Percentiles rank a stretch among this genome's conserved stretches.
phyloP scores from a whole-genome alignment of 768 basidiomycete genomes.

The Suillus paluster region DNA sequence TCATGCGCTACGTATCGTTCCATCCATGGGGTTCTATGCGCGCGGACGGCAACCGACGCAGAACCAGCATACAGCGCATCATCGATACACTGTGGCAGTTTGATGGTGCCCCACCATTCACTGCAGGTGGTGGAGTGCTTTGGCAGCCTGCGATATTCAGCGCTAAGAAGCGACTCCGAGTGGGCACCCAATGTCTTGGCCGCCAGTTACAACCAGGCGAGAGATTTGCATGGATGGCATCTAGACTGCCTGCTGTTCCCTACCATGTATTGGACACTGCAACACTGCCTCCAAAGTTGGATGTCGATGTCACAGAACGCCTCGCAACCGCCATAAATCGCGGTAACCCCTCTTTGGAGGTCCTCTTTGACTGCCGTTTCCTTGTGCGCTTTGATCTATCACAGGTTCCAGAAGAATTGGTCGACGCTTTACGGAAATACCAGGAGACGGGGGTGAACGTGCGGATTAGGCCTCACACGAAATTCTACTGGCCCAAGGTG shows the following conservation, averaged over 20 bases:
- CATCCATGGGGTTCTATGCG: constrained; percentile 75
- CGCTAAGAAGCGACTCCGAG: constrained; percentile 21
- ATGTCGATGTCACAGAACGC: constrained; percentile 47
- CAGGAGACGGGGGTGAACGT: constrained; percentile 28
- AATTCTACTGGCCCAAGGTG: constrained; percentile 56
- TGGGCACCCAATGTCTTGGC: constrained; percentile 22
- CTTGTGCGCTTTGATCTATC: constrained; percentile 50
- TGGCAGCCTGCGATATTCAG: constrained; percentile 59
- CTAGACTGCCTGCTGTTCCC: constrained; percentile 55
- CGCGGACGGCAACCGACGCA: constrained; percentile 63
- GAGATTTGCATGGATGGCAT: constrained; percentile 62
- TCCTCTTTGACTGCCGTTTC: constrained; percentile 74
- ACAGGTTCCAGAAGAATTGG: constrained; percentile 46
- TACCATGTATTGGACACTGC: constrained; percentile 33
- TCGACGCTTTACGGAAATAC: constrained; percentile 27
- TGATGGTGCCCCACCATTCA: constrained; percentile 41
- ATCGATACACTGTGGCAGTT: constrained; percentile 50
- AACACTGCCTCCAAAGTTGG: constrained; percentile 31
- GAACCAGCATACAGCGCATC: constrained; percentile 50
- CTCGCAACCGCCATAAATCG: constrained; percentile 19
- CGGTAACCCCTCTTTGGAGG: constrained; percentile 31
- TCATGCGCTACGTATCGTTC: constrained; percentile 73
- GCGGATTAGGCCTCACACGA: constrained; percentile 41
- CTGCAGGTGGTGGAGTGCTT: constrained; percentile 63
- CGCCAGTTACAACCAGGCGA: constrained; percentile 21